Base-by-base conservation (phyloP, 108 stramenopile genomes). In the Pseudonitzschia multiseries region DNA sequence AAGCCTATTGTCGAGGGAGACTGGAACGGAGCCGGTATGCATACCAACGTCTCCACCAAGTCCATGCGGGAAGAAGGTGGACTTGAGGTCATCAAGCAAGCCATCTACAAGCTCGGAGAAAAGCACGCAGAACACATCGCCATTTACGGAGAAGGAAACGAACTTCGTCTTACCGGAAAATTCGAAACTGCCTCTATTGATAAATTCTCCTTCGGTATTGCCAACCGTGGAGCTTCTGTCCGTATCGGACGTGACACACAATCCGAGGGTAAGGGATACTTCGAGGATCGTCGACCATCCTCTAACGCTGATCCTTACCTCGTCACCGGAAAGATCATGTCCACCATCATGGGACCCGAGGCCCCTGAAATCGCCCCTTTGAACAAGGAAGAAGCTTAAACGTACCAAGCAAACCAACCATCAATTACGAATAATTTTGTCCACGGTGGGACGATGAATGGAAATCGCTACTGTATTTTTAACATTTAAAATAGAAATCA, bases 21-120 rank as follows among this genome's bases (percentile, higher is more conserved):
- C 81, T 99, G 98, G 98, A 99, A 99, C 82, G 98, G 98, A 15
- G 97, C 98, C 14, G 98, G 98, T 51, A 93, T 94, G 92, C 97
- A 97, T 88, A 97, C 96, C 66, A 99, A 99, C 83, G 96, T 97
- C 61, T 97, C 96, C 61, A 99, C 97, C 60, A 95, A 97, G 83
- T 52, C 69, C 22, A 99, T 98, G 98, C 92, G 98, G 52, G 95
- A 96, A 64, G 89, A 84, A 31, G 96, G 97, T 56, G 98, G 98
- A 65, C 71, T 96, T 66, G 88, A 89, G n/a, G 79, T 71, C 18
- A 99, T 99, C 86, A 95, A 96, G 76, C 83, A 88, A 72, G 97
- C 97, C 56, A 93, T 98, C 73, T 94, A 99, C 95, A 97, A 98
- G 81, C 89, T 98, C 68, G 96, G 84, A 31, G 87, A 83, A 56